A percentile compares a stretch with the other conserved stretches of the same genome.
Conservation (phyloP, 2,329 filamentous ascomycete species). For the Aspergillus unguis region DNA sequence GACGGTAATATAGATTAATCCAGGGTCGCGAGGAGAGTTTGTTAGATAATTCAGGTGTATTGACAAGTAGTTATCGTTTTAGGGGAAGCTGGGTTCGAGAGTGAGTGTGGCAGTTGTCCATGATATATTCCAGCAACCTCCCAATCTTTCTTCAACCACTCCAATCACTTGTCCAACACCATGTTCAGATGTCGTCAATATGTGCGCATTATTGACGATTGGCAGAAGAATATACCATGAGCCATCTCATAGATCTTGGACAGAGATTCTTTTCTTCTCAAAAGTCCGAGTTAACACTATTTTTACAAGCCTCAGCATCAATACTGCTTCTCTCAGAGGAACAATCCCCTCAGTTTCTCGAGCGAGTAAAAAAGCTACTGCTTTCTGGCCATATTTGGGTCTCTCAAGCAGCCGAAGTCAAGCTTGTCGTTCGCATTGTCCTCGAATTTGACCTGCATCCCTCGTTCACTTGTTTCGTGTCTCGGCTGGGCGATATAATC, state of each 20-base stretch:
- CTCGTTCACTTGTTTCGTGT: slow-evolving; percentile 11
- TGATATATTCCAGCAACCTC: not conserved
- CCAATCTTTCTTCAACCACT: not conserved
- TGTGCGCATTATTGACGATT: not conserved
- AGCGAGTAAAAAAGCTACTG: slow-evolving; percentile 8
- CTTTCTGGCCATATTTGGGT: slow-evolving; percentile 25
- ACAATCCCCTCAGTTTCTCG: not conserved
- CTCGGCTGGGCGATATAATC: slow-evolving; percentile 22
- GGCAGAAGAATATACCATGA: slow-evolving; percentile 18
- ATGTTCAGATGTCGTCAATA: not conserved
- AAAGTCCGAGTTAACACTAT: slow-evolving; percentile 19
- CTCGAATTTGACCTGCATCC: slow-evolving; percentile 6
- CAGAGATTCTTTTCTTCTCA: slow-evolving; percentile 11
- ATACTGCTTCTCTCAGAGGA: slow-evolving; percentile 7
- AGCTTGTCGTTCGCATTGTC: slow-evolving; percentile 25
- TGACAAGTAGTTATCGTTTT: too few relatives aligned
- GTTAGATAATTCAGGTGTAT: too few relatives aligned
- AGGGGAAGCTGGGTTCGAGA: too few relatives aligned
- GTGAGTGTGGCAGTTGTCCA: not conserved
- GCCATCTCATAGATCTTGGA: slow-evolving; percentile 23
- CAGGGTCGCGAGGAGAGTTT: too few relatives aligned
- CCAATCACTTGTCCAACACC: not conserved
- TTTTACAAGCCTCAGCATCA: slow-evolving; percentile 19
- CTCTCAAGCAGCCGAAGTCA: slow-evolving; percentile 25
- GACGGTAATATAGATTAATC: too few relatives aligned